These are phyloP conservation scores for Phytopythium litorale DNA, from an alignment of 352 stramenopile genomes.

Conservation along the genomic window DNA sequence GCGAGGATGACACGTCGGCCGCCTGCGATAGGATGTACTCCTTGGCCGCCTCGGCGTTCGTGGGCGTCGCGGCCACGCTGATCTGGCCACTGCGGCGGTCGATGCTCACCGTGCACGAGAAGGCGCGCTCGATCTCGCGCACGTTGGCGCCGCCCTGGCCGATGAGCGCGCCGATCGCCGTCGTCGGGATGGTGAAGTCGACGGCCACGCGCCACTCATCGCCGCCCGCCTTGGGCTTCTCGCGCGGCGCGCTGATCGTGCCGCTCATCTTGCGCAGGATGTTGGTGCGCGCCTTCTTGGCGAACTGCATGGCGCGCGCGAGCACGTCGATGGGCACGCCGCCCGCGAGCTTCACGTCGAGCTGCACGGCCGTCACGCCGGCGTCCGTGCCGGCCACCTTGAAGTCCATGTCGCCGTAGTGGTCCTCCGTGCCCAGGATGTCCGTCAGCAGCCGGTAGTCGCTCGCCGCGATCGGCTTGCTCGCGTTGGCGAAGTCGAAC, in stretches of 20 bases:
- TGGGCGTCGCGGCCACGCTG: slow-evolving; percentile 82
- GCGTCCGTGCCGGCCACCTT: slow-evolving; percentile 91
- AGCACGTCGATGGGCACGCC: slow-evolving; percentile 86
- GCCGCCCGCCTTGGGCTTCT: slow-evolving; percentile 46
- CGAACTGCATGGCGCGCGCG: slow-evolving; percentile 79
- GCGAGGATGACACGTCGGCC: background rate
- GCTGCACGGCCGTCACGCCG: slow-evolving; percentile 94
- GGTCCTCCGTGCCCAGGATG: slow-evolving; percentile 97
- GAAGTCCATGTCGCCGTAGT: slow-evolving; percentile 98
- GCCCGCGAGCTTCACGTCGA: slow-evolving; percentile 95
- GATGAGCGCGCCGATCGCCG: slow-evolving; percentile 63
- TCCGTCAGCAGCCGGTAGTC: slow-evolving; percentile 94
- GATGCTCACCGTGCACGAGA: slow-evolving; percentile 62
- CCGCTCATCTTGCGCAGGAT: slow-evolving; percentile 87
- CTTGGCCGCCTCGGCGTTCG: slow-evolving; percentile 75
- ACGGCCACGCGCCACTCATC: slow-evolving; percentile 39
- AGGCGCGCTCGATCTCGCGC: slow-evolving; percentile 61
- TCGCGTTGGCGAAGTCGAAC: slow-evolving; percentile 33
- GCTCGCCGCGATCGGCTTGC: slow-evolving; percentile 51
- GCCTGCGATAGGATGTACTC: slow-evolving; percentile 57
- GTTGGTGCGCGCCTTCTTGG: slow-evolving; percentile 69
- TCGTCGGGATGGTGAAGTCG: slow-evolving; percentile 57
- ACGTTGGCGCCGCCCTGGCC: slow-evolving; percentile 74
- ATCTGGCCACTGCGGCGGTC: slow-evolving; percentile 85
- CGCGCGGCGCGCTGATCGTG: slow-evolving; percentile 55